Conservation (phyloP, 2,329 filamentous ascomycete species). For the Pseudogymnoascus sp. region DNA sequence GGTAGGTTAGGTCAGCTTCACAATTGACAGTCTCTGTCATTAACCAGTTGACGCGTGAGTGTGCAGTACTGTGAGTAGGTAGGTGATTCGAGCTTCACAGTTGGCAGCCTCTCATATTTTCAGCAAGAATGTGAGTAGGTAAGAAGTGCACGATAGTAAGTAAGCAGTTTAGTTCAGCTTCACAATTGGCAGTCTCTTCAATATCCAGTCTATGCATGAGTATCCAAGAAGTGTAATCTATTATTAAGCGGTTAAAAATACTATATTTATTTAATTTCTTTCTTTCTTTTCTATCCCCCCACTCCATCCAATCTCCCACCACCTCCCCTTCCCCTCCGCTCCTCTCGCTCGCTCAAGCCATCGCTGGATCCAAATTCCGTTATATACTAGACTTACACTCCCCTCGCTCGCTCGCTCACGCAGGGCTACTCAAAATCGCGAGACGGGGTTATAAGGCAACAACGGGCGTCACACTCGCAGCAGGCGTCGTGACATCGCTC, state of each 20-base stretch:
- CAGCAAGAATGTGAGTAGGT: too few species aligned
- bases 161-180: too few species aligned
- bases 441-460: not conserved
- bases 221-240: not conserved
- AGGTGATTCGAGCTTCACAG: too few species aligned
- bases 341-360: not conserved
- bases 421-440: not conserved
- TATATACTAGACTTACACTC: not conserved
- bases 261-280: not conserved
- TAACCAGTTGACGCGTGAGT: too few species aligned
- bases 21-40: too few species aligned
- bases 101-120: too few species aligned
- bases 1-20: too few species aligned
- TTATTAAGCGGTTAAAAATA: not conserved
- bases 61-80: too few species aligned
- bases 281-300: not conserved
- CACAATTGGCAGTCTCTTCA: too few species aligned
- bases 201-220: too few species aligned
- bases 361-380: not conserved
- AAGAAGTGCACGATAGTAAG: too few species aligned
- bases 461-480: not conserved
- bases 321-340: not conserved
- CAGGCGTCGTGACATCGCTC: not conserved
- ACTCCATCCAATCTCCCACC: not conserved
- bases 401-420: not conserved